Conservation (phyloP, 1,284 basidiomycete species). For the Cryptococcus sp. region DNA sequence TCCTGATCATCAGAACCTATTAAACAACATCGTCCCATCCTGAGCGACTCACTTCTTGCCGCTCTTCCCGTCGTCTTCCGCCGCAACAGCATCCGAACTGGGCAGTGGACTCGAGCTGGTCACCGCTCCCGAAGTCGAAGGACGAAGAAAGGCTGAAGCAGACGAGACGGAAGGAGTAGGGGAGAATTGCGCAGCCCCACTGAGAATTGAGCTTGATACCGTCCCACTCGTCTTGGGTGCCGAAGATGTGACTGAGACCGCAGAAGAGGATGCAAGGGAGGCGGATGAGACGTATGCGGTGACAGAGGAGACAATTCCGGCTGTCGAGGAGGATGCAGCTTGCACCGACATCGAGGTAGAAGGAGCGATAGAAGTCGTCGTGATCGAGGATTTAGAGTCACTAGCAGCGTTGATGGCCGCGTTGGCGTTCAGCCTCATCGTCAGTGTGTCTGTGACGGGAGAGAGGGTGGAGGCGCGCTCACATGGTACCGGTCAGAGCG, state of each 20-base stretch:
- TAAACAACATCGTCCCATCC: neutral
- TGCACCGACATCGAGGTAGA: neutral
- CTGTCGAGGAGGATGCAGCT: conserved; percentile 2
- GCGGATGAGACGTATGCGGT: neutral
- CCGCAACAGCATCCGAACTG: neutral
- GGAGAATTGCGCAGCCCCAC: neutral
- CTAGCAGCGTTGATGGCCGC: neutral
- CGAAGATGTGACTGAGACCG: conserved; percentile 3
- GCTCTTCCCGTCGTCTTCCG: neutral
- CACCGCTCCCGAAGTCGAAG: neutral
- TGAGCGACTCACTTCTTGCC: neutral
- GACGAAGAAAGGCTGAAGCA: too few species aligned
- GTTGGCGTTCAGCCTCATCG: conserved; percentile 3
- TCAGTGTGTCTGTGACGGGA: neutral
- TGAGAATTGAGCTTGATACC: neutral
- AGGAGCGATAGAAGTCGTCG: neutral
- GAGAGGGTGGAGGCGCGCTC: conserved; percentile 4
- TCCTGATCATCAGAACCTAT: conserved; percentile 10
- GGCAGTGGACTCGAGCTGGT: neutral
- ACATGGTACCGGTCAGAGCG: conserved; percentile 25
- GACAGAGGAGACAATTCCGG: neutral
- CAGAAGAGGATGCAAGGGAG: neutral
- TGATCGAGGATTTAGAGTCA: neutral
- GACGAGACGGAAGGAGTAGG: too few species aligned
- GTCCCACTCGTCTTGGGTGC: neutral